These are phyloP conservation scores for Astragalus membranaceus DNA, from an alignment of 306 rosid species.

Conservation along the genomic window DNA sequence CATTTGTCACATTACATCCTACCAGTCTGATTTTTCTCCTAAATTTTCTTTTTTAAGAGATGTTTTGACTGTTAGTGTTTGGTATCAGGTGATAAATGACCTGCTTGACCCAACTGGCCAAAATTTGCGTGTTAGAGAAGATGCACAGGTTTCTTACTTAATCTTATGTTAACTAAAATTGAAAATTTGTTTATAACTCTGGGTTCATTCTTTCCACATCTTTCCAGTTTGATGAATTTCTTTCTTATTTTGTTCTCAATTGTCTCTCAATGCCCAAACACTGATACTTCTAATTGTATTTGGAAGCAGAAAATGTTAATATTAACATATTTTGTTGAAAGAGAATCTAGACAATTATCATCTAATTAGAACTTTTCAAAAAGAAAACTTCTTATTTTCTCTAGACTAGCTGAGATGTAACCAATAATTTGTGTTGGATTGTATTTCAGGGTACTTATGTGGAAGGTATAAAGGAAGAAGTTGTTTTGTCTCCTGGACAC, in stretches of 20 bases:
- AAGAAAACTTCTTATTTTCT: neutral
- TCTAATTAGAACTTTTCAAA: conserved; percentile 1
- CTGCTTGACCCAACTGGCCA: conserved; percentile 99
- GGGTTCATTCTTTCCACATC: neutral
- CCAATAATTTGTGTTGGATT: conserved; percentile 2
- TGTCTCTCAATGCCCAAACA: neutral
- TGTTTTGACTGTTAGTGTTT: conserved; percentile 25
- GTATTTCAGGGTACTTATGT: conserved; percentile 90
- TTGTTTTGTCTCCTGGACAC: conserved; percentile 94
- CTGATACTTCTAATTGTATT: neutral
- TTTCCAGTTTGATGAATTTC: neutral
- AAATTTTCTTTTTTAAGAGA: conserved; percentile 17
- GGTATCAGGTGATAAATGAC: conserved; percentile 88
- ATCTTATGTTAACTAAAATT: conserved; percentile 3
- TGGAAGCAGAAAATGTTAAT: neutral
- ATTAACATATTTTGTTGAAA: neutral
- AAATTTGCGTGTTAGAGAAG: conserved; percentile 98
- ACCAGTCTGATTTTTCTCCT: neutral
- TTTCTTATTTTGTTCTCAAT: neutral
- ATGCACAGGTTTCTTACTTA: conserved; percentile 71
- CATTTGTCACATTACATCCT: neutral
- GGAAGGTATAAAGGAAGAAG: conserved; percentile 99
- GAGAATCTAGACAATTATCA: neutral
- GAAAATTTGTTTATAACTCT: neutral
- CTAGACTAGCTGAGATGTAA: neutral